These are phyloP conservation scores for Fusarium nodosum DNA, from an alignment of 2,329 filamentous ascomycete genomes.

Conservation along the genomic window DNA sequence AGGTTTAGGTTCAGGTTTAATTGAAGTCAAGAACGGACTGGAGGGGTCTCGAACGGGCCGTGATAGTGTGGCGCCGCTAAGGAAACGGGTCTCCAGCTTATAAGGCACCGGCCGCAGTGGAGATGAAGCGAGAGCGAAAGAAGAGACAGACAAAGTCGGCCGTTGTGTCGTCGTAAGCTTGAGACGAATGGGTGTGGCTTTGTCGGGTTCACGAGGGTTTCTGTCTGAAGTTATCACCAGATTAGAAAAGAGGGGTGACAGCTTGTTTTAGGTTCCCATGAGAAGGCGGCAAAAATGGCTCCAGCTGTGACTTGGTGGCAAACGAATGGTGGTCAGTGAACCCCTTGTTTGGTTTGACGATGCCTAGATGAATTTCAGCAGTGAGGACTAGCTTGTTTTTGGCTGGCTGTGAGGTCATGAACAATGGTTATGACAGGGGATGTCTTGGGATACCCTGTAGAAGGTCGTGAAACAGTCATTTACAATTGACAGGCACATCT, in stretches of 20 bases:
- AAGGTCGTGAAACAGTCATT: background rate
- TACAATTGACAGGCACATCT: background rate
- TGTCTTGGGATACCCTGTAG: slow-evolving; percentile 27
- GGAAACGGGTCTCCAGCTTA: slow-evolving; percentile 37
- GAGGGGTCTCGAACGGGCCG: slow-evolving; percentile 36
- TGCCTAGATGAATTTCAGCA: slow-evolving; percentile 37
- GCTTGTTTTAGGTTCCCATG: slow-evolving; percentile 18
- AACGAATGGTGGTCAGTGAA: slow-evolving; percentile 3
- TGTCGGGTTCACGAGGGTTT: slow-evolving; percentile 17
- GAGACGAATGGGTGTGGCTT: slow-evolving; percentile 27
- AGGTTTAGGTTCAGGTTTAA: slow-evolving; percentile 10
- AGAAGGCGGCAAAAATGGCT: slow-evolving; percentile 13
- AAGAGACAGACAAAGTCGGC: background rate
- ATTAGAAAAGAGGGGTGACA: slow-evolving; percentile 17
- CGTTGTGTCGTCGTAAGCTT: slow-evolving; percentile 32
- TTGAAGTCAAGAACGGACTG: slow-evolving; percentile 7
- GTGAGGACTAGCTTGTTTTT: slow-evolving; percentile 33
- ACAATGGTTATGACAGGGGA: slow-evolving; percentile 17
- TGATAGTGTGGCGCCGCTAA: slow-evolving; percentile 39
- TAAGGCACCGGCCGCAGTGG: slow-evolving; percentile 37
- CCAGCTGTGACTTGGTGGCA: slow-evolving; percentile 23
- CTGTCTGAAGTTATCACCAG: slow-evolving; percentile 28
- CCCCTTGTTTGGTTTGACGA: slow-evolving; percentile 29
- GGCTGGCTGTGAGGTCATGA: slow-evolving; percentile 43
- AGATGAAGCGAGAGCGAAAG: slow-evolving; percentile 10